Evolutionary conservation across 768 basidiomycete genomes (phyloP).

Genomic region (Epithele typhae): DNA sequence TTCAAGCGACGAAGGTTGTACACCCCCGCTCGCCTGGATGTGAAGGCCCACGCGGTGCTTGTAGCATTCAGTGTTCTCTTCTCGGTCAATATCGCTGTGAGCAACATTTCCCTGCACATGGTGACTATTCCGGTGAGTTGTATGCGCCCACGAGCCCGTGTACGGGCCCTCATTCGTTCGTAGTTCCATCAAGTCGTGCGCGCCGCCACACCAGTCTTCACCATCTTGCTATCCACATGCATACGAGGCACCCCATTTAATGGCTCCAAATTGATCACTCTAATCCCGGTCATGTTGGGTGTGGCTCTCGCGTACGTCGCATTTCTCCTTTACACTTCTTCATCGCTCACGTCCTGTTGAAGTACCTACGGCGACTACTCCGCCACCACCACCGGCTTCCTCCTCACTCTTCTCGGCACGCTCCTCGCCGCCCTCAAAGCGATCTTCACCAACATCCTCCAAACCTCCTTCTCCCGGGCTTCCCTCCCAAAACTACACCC

Average conservation of each 20-base stretch:
- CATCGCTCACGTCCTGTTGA: conserved; percentile 2
- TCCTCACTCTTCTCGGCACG: conserved; percentile 87
- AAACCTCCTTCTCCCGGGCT: conserved; percentile 30
- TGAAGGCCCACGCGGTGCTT: conserved; percentile 55
- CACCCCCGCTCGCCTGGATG: conserved; percentile 48
- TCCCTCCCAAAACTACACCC: conserved; percentile 42
- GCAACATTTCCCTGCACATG: conserved; percentile 83
- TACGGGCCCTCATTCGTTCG: conserved; percentile 71
- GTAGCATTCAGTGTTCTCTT: conserved; percentile 85
- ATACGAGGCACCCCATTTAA: conserved; percentile 62
- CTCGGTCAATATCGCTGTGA: conserved; percentile 91
- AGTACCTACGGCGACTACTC: conserved; percentile 97
- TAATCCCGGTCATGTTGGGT: conserved; percentile 83
- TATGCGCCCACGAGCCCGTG: conserved; percentile 93
- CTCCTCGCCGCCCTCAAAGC: conserved; percentile 92
- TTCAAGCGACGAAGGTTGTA: conserved; percentile 57
- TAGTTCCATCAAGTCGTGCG: conserved; percentile 98
- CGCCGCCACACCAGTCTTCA: conserved; percentile 90
- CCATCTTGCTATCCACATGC: conserved; percentile 69
- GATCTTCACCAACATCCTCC: conserved; percentile 81
- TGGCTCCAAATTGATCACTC: conserved; percentile 58
- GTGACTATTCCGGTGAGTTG: conserved; percentile 83
- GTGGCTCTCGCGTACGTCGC: conserved; percentile 82
- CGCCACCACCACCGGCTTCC: conserved; percentile 78
- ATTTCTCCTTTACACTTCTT: background rate